phyloP scores from a whole-genome alignment of 371 early-diverging fungal genomes.

The Mortierella sp. region DNA sequence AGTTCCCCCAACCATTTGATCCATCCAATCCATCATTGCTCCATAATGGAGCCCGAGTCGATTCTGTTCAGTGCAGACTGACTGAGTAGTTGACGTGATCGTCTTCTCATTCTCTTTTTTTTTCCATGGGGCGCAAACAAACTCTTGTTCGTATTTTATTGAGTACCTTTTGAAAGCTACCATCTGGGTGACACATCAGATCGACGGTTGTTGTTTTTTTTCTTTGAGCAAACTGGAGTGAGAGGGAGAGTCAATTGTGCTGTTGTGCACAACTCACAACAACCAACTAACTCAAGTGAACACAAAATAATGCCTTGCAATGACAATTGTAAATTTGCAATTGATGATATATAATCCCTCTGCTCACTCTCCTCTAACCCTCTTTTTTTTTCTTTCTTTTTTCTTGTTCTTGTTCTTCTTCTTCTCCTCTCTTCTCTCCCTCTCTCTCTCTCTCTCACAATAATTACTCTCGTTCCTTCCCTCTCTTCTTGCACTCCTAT shows the following conservation, averaged over 20 bases:
- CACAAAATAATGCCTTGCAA: no score
- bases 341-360: background rate
- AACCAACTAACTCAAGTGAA: no score
- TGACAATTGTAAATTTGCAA: no score
- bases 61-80: background rate
- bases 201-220: background rate
- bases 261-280: no score
- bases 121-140: background rate
- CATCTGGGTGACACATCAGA: background rate
- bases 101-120: background rate
- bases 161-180: slow-evolving; percentile 7
- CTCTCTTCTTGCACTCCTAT: background rate
- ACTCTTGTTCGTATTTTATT: background rate
- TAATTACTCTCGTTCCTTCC: background rate
- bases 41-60: background rate
- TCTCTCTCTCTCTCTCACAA: background rate
- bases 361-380: background rate
- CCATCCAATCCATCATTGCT: background rate
- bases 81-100: background rate
- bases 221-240: background rate
- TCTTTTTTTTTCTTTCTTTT: background rate
- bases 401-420: slow-evolving; percentile 7
- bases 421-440: background rate
- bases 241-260: background rate
- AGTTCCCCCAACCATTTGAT: slow-evolving; percentile 1